A percentile compares a stretch with the other conserved stretches of the same genome.
These are phyloP conservation scores for Epichloe glyceriae DNA, from an alignment of 2,329 filamentous ascomycete species.

Conservation along the genomic window DNA sequence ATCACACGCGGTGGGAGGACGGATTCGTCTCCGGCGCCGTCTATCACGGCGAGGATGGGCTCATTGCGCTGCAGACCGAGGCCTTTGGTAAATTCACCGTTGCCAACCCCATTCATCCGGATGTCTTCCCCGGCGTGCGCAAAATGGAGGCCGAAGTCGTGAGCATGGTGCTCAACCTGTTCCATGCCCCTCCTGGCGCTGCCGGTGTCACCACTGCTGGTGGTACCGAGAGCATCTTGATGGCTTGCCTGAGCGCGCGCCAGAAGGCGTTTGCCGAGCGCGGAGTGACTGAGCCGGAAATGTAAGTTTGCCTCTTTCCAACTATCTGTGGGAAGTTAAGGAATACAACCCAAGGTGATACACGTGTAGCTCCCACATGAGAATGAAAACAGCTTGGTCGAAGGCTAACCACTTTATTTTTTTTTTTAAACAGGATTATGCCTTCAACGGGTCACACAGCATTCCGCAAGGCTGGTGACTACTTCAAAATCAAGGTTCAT, in stretches of 20 bases:
- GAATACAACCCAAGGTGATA: background rate
- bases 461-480: constrained; percentile 87
- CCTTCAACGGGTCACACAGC: constrained; percentile 91
- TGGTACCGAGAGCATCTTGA: constrained; percentile 91
- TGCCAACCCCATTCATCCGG: constrained; percentile 90
- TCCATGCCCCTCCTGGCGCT: constrained; percentile 74
- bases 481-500: constrained; percentile 95
- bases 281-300: constrained; percentile 84
- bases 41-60: constrained; percentile 78
- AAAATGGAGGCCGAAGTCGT: constrained; percentile 99
- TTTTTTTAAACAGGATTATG: constrained; percentile 52
- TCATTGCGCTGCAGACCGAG: constrained; percentile 77
- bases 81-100: constrained; percentile 93
- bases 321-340: background rate
- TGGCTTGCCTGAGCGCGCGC: constrained; percentile 82
- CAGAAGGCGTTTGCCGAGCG: constrained; percentile 81
- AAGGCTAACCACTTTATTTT: background rate
- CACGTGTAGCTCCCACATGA: background rate
- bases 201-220: constrained; percentile 86
- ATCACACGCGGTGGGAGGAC: constrained; percentile 95
- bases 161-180: constrained; percentile 82
- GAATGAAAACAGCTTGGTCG: background rate
- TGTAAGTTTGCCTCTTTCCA: constrained; percentile 41
- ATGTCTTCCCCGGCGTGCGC: constrained; percentile 92
- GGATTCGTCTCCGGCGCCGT: constrained; percentile 89